These are phyloP conservation scores for Nematocida parisii DNA, from an alignment of 371 early-diverging fungal species.

Conservation along the genomic window DNA sequence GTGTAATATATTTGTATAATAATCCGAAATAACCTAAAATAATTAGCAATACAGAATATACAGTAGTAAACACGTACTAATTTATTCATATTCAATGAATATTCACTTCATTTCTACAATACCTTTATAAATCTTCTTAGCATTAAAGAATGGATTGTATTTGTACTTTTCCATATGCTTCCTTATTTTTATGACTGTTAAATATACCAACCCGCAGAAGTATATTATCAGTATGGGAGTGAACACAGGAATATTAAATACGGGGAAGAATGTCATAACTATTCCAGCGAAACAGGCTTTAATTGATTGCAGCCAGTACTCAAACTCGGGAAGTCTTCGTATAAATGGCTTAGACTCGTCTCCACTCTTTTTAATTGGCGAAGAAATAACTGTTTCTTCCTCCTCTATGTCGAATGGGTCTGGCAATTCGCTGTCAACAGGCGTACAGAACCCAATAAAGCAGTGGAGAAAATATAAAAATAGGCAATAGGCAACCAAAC, in stretches of 20 bases:
- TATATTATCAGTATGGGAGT: constrained; percentile 78
- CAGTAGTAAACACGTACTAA: neutral
- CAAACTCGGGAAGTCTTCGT: constrained; percentile 95
- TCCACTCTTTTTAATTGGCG: constrained; percentile 41
- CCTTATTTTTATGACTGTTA: constrained; percentile 90
- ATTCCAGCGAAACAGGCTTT: constrained; percentile 53
- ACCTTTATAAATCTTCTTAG: constrained; percentile 77
- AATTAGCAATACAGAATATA: too few species aligned
- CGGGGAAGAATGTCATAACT: constrained; percentile 62
- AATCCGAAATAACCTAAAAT: too few species aligned
- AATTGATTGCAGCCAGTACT: constrained; percentile 78
- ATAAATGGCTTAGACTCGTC: constrained; percentile 97
- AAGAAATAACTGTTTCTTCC: constrained; percentile 70
- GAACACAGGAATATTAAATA: constrained; percentile 94
- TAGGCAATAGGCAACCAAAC: constrained; percentile 67
- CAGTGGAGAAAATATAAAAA: constrained; percentile 69
- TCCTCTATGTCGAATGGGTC: constrained; percentile 69
- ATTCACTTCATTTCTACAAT: constrained; percentile 29
- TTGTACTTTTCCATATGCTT: constrained; percentile 92
- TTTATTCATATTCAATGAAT: neutral
- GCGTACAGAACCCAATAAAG: constrained; percentile 68
- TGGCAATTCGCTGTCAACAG: constrained; percentile 66
- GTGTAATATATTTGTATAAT: too few species aligned
- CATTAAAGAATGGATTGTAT: constrained; percentile 90
- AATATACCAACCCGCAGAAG: constrained; percentile 82